A percentile compares a stretch with the other conserved stretches of the same genome.
phyloP scores from a whole-genome alignment of 768 basidiomycete species.

The Exidia glandulosa region DNA sequence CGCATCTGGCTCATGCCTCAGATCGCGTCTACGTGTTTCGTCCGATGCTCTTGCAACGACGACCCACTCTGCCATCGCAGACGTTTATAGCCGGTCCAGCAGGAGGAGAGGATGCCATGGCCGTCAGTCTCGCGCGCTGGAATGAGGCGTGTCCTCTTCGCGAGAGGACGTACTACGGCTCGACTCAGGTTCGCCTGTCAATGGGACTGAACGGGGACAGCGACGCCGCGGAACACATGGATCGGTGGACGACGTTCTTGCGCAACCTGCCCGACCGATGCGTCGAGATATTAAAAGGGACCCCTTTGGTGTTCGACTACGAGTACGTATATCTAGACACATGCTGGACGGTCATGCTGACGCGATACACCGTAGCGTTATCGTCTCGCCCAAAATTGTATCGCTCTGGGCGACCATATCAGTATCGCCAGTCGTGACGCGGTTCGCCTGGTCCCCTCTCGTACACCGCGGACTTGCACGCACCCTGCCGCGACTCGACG shows the following conservation, averaged over 20 bases:
- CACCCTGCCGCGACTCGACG: background rate
- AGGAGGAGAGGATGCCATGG: background rate
- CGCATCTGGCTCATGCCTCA: background rate
- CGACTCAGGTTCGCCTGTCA: background rate
- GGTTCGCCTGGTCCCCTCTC: background rate
- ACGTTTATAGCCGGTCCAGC: background rate
- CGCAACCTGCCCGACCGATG: background rate
- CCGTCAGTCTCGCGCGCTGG: background rate
- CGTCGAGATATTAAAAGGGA: background rate
- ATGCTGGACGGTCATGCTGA: background rate
- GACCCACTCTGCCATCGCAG: background rate
- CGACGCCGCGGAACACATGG: background rate
- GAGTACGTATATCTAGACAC: background rate
- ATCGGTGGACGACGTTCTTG: background rate
- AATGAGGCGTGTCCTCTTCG: background rate
- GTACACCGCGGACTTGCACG: background rate
- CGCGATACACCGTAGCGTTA: background rate
- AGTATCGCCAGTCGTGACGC: background rate
- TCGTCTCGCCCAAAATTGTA: background rate
- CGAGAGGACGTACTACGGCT: background rate
- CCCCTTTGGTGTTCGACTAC: background rate
- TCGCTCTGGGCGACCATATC: background rate
- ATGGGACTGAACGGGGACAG: background rate
- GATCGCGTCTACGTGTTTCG: background rate
- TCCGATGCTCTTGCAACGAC: background rate